Evolutionary conservation across 2,329 filamentous ascomycete genomes (phyloP), one percentile per base, ranked within the genome.

Genomic region (Claviceps spartinae): DNA sequence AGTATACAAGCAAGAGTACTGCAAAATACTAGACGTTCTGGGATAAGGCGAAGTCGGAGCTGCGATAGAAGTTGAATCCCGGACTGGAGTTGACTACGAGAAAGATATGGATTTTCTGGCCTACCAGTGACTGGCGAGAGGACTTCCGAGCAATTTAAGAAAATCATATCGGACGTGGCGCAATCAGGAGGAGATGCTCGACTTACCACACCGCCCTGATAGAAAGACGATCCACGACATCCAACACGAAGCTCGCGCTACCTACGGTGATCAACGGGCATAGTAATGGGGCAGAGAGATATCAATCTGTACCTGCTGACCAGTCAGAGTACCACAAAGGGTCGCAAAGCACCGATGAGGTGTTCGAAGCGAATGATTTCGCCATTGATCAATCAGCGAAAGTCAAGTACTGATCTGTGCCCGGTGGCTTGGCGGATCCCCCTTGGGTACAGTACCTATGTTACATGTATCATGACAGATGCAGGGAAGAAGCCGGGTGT

Each of bases 311-410:
- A 37, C 34, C 40, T 50, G 47, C 51, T 51, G 52, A 49, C 53
- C 56, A 55, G 50, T 53, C 56, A 54, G 38, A 11, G 46, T 30
- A 8, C 41, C 42, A 22, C 24, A 22, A 44, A 20, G 18, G 13
- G 34, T 34, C 16, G 47, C 20, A 13, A 42, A 13, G 50, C 47
- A 55, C 40, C 47, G 52, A 55, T 54, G 53, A 53, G 53, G 48
- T 49, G 50, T 50, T 54, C 48, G 43, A 49, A 47, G 54, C 45
- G 1, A 41, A 45, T 45, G 30, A 58, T 57, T 58, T 56, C 57
- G 57, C 57, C 48, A 57, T 58, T 46, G 41, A 43, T 50, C 52
- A 20, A 48, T 54, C 46, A 54, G 49, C 46, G 42, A 55, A 49
- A 43, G 47, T 42, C 46, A 44, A 55, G 47, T 20, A 30, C 34